Conservation (phyloP, 495 filamentous ascomycete genomes). For the Penicillium herquei region DNA sequence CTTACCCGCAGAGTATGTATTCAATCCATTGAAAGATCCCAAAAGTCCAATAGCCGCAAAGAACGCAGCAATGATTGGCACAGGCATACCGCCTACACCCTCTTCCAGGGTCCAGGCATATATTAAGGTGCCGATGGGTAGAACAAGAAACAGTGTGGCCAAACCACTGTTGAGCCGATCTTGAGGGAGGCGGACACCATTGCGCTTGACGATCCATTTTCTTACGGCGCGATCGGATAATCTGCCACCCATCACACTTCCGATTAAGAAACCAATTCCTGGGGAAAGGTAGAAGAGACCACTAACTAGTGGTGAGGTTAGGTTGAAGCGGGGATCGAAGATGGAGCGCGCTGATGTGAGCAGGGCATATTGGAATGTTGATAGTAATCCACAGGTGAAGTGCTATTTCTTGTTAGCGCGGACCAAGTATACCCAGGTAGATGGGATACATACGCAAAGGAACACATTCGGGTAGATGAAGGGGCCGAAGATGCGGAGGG, state of each 20-base stretch:
- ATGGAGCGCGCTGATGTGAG: conserved; percentile 72
- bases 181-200: conserved; percentile 64
- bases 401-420: conserved; percentile 31
- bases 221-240: conserved; percentile 67
- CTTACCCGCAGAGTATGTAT: conserved; percentile 73
- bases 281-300: conserved; percentile 79
- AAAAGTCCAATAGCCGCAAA: conserved; percentile 65
- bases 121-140: conserved; percentile 63
- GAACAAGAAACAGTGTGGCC: conserved; percentile 56
- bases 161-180: conserved; percentile 68
- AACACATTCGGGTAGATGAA: conserved; percentile 43
- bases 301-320: conserved; percentile 63
- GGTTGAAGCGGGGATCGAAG: conserved; percentile 69
- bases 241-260: conserved; percentile 67
- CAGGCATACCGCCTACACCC: conserved; percentile 59
- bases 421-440: background rate
- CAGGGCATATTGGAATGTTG: conserved; percentile 70
- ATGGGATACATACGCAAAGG: conserved; percentile 32
- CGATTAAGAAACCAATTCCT: conserved; percentile 65
- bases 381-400: conserved; percentile 59
- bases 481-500: conserved; percentile 32
- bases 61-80: conserved; percentile 69
- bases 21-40: conserved; percentile 68
- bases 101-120: conserved; percentile 72
- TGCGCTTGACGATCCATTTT: conserved; percentile 55